Evolutionary conservation across 441 rosid species (phyloP).

Genomic region (Pelargonium fulgidum): DNA sequence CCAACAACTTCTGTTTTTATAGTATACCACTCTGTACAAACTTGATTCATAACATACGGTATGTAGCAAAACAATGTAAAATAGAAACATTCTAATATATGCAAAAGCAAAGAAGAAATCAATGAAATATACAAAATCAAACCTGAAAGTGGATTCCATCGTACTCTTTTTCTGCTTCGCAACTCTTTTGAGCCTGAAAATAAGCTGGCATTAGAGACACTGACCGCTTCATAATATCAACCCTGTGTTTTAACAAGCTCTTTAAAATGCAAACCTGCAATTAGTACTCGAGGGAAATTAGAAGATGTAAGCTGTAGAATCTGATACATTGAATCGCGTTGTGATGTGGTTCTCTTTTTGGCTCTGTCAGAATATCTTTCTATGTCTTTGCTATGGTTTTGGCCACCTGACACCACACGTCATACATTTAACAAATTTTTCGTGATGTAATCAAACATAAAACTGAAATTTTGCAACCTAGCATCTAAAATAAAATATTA

Average conservation of each 20-base stretch:
- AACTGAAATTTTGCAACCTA: not conserved
- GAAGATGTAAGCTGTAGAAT: slow-evolving; percentile 35
- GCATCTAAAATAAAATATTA: not conserved
- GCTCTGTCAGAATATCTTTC: slow-evolving; percentile 60
- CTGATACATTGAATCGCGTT: slow-evolving; percentile 43
- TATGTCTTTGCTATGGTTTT: slow-evolving; percentile 32
- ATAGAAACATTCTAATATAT: no score
- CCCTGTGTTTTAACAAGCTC: slow-evolving; percentile 1
- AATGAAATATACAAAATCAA: not conserved
- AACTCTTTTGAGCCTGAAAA: slow-evolving; percentile 1
- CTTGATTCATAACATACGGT: no score
- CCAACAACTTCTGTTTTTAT: not conserved
- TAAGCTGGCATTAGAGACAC: slow-evolving; percentile 6
- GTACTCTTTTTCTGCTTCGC: slow-evolving; percentile 4
- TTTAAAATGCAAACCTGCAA: slow-evolving; percentile 40
- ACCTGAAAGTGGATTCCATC: slow-evolving; percentile 6
- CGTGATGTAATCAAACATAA: not conserved
- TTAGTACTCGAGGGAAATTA: slow-evolving; percentile 59
- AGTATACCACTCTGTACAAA: no score
- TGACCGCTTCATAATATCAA: not conserved
- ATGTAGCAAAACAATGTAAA: no score
- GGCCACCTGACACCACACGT: slow-evolving; percentile 35
- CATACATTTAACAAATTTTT: not conserved
- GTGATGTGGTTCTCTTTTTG: slow-evolving; percentile 35
- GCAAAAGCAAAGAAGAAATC: not conserved